Evolutionary conservation across 129 eudicot genomes (phyloP), one percentile per base, ranked within the genome.

Genomic region (Helichrysum umbraculigerum): DNA sequence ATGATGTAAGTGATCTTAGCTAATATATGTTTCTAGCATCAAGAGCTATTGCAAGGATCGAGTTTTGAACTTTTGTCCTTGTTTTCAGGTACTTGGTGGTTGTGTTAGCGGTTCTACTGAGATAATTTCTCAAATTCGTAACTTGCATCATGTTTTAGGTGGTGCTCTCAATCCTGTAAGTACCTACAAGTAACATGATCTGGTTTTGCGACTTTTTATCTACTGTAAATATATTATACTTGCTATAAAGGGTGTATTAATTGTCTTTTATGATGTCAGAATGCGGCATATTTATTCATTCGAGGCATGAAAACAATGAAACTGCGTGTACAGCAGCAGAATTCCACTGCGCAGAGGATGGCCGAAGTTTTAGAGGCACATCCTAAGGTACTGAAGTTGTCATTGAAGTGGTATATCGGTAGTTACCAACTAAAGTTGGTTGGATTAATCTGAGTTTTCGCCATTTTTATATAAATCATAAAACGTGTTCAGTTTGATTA

Each of bases 331-430:
- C 93, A 90, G 88, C 96, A 90, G 75, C 98, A 92, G 79, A 92
- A 92, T 83, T 80, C 88, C 65, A 92, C 98, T 56, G 96, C 88
- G 66, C 81, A 79, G 72, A 83, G 93, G 96, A 92, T 92, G 96
- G 98, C 98, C 91, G 87, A 88, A 81, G 56, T 88, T 90, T 90
- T 93, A 90, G 97, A 93, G 97, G 97, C 92, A 76, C 98, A 93
- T 87, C 97, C 97, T 75, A 93, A 90, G 98, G 98, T 91, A 86
- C 56, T 28, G 73, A 35, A 21, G 73, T 28, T 71, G 68, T 60
- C 19, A 66, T 62, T 66, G n/a, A 54, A 17, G 60, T 17, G 28
- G 11, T 9, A 56, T 73, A 30, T 19, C 28, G 0, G 9, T 54
- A 21, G 62, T 11, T 4, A 57, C 62, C 14, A 57, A n/a, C 62